Base-by-base conservation (phyloP, 331 rosid genomes). In the Prunus yedoensis region DNA sequence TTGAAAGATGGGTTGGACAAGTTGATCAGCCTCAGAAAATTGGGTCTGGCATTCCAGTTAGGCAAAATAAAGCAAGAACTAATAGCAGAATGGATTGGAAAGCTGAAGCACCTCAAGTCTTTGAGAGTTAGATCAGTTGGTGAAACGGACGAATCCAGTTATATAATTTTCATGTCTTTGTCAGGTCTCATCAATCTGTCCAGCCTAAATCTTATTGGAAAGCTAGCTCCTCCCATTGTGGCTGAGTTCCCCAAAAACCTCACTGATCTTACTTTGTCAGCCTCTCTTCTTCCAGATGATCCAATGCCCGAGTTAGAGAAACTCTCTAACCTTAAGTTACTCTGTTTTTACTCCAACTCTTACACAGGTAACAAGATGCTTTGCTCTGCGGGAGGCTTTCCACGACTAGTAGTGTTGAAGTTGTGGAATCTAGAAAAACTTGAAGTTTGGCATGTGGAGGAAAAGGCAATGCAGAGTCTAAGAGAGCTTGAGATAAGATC, bases 21-120 rank as follows among this genome's bases (percentile, higher is more conserved):
- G 59, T 71, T 81, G 66, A 75, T 32, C 56, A 73, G 54, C 71
- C 82, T 86, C 25, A 71, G 76, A 71, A 86, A 78, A 25, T 59
- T 86, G 66, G 77, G 67, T 51, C 12, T 83, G 68, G 61, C 78
- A 45, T 75, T 86, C 78, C 38, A 32, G 59, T 50, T 64, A n/a
- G 12, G 7, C 1, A 0, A 3, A 35, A 0, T 0, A 35, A 18
- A 74, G 41, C 76, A 70, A 62, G 20, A 21, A n/a, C 14, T 4
- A 23, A 23, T 80, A 4, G 59, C 32, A n/a, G 11, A 20, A 11
- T 41, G 52, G 23, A 60, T 75, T 27, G 1, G 9, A 20, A 10
- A 43, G 27, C 51, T 80, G 51, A 66, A 5, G 2, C 4, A 27
- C 54, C 54, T 75, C 2, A 41, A 74, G 23, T 69, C 71, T 13